Base-by-base conservation (phyloP, 768 basidiomycete species). In the Fomitopsis pulvina region DNA sequence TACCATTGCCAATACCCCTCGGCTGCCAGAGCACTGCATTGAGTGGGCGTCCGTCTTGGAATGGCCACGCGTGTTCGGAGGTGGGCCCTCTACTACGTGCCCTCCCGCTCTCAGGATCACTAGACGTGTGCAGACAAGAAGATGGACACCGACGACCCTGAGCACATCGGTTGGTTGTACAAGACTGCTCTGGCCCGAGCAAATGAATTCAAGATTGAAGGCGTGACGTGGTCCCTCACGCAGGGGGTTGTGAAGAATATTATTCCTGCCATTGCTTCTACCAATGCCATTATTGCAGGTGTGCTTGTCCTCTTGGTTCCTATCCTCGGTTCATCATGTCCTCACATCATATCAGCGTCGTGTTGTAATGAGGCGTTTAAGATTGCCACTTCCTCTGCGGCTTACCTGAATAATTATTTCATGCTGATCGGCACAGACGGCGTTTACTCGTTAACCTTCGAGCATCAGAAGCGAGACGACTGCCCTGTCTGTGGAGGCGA, bases 341-440 rank as follows among this genome's bases (percentile, higher is more conserved):
- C 5, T 22, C 4, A 12, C 21, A 21, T 12, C 24, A 21, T 26
- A 28, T 29, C 22, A 89, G 95, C 95, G 32, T 88, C 94, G 2
- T 98, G 95, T 70, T 98, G 95, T 63, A 98, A 96, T 60, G 96
- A 99, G 68, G 96, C 96, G 14, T 95, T 99, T 76, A 99, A 99
- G 70, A 92, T 99, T 52, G 94, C 92, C 21, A 98, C 96, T 0
- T 90, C 84, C 55, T 91, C 90, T 21, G 95, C 94, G 0, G 91
- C 93, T 4, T 95, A 84, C 63, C 75, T 99, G 48, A 89, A 95
- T 68, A 97, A 97, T 65, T 99, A 98, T 65, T 96, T 98, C 68
- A 92, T 97, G 93, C 78, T 98, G 50, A 92, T 94, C 53, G 96
- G 96, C 28, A 97, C 92, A 8, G 93, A 97, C 46, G 87, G 92